Evolutionary conservation across 768 basidiomycete species (phyloP).

Genomic region (Lentinula edodes): DNA sequence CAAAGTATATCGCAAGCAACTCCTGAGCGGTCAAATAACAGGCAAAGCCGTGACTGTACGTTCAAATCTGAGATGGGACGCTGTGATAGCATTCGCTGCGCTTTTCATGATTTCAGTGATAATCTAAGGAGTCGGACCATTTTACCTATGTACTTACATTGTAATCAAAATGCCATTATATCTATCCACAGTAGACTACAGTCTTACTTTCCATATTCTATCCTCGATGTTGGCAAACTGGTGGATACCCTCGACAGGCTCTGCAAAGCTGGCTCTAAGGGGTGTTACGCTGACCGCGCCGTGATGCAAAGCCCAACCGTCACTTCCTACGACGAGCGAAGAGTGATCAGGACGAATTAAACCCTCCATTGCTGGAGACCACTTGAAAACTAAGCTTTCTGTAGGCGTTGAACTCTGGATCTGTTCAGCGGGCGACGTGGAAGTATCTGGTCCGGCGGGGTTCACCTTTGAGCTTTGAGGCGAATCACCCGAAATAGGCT

Average conservation of each 20-base stretch:
- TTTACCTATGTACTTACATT: background rate
- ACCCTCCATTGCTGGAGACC: constrained; percentile 58
- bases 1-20: constrained; percentile 65
- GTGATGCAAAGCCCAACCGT: constrained; percentile 73
- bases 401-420: constrained; percentile 13
- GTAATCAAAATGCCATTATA: no score
- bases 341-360: constrained; percentile 57
- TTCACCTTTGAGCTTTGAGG: constrained; percentile 19
- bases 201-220: constrained; percentile 51
- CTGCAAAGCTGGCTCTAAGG: constrained; percentile 68
- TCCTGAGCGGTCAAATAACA: constrained; percentile 32
- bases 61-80: background rate
- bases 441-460: constrained; percentile 40
- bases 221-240: constrained; percentile 29
- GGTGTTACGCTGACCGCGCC: constrained; percentile 77
- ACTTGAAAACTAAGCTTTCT: constrained; percentile 61
- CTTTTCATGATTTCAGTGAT: background rate
- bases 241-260: constrained; percentile 33
- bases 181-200: constrained; percentile 24
- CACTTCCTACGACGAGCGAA: constrained; percentile 44
- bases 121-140: background rate
- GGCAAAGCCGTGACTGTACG: constrained; percentile 1
- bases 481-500: constrained; percentile 26
- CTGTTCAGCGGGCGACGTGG: constrained; percentile 15
- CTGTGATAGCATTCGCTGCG: background rate